Evolutionary conservation across 768 basidiomycete genomes (phyloP), one percentile per base, ranked within the genome.

Genomic region (Tylopilus plumbeoviolaceoides): DNA sequence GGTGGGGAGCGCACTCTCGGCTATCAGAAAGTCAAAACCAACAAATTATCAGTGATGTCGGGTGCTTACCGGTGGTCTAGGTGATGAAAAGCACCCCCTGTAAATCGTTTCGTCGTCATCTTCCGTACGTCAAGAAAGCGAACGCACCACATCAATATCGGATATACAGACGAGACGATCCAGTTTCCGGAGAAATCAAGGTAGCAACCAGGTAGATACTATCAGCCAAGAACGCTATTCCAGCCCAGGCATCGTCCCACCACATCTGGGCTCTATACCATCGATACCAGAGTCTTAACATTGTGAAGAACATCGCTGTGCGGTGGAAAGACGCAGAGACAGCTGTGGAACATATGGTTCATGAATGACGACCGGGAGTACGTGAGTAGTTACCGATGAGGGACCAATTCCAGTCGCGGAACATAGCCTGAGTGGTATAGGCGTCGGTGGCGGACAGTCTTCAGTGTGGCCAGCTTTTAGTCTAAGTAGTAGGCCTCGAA

Each of bases 211-310:
- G 20, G 10, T 48, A 62, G 2, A 42, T 35, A 2, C 57, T 21
- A 31, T 65, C 55, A 8, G 53, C 54, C 40, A 57, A 39, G 15
- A 59, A 41, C 5, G 64, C 65, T 3, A 62, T 11, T 12, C 8
- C 25, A 2, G 60, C 64, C 56, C 57, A 61, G 5, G 45, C 59
- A 33, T 66, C 67, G 21, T 66, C 64, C 59, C 65, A 67, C 64
- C 63, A 63, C 45, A 66, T 25, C 6, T 43, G 64, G 6, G 27
- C 42, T 18, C 39, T 59, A 41, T 52, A 40, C 61, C 56, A 63
- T 44, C 54, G 46, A 28, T 59, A 68, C 50, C 55, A 58, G 36
- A 63, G 50, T 36, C 65, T 55, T 39, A 68, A 66, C 28, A 61
- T 10, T 11, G 63, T 64, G 2, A 40, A 51, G n/a, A 56, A 25